Base-by-base conservation (phyloP, 805 yeast species). In the Metschnikowia gelsemii region DNA sequence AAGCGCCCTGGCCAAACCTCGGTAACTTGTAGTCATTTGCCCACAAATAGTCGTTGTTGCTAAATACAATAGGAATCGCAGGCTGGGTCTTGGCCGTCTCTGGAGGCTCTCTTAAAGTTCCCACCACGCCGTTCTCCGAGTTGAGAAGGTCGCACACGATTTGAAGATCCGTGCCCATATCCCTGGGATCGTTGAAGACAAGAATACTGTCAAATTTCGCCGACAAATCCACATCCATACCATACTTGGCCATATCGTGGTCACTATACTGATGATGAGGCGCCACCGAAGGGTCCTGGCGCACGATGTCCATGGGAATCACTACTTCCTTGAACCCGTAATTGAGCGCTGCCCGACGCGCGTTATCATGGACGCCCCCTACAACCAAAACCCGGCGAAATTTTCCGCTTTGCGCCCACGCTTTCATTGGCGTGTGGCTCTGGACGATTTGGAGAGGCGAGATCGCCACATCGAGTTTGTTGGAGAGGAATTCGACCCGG, bases 1-100 rank as follows among this genome's bases (percentile, higher is more conserved):
- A 83, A 1, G 91, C 95, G 19, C 97, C 97, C 64, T 89, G 96
- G 5, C 96, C 97, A 56, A 87, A 85, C 41, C 97, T 73, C 17
- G 95, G 87, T 40, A 82, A 63, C 12, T 59, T 63, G 60, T 83
- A 90, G 54, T 83, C 88, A 56, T 86, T 89, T 13, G 96, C 87
- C 96, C 96, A 90, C 24, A 84, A 56, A 55, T 87, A 76, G 62
- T 90, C 97, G 56, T 84, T 78, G 62, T 87, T 88, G 31, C 91
- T 83, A 63, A 87, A 88, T 46, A 79, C 76, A 14, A 86, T 81
- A 2, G 93, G 95, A 1, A 84, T 69, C 1, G 78, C 64, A 31
- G 87, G 90, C 16, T 49, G 32, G 2, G 36, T 40, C 13, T 56
- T 42, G n/a, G 23, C 20, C 11, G 30, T 17, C 13, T 30, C 29